Percentiles rank a stretch among this genome's conserved stretches.
phyloP scores from a whole-genome alignment of 345 rosid genomes.

The Limnanthes douglasii region DNA sequence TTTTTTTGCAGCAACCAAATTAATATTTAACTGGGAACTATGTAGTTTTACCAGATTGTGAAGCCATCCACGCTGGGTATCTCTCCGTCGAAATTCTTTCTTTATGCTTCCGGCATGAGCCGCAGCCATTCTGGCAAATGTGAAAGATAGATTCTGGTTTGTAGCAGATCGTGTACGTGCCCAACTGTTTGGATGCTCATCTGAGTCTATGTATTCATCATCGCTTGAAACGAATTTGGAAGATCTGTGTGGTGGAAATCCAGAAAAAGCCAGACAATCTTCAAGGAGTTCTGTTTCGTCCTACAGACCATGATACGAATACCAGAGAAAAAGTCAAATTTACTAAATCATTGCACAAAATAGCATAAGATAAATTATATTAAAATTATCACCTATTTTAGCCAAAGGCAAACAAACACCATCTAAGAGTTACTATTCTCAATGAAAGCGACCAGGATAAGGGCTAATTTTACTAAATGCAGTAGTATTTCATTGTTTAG shows the following conservation, averaged over 20 bases:
- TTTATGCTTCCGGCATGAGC: constrained; percentile 35
- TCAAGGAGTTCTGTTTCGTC: constrained; percentile 81
- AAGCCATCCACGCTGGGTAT: constrained; percentile 57
- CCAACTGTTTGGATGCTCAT: constrained; percentile 49
- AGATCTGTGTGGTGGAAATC: constrained; percentile 35
- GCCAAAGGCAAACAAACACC: too few relatives aligned
- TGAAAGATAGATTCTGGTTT: constrained; percentile 28
- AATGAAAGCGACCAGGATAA: too few relatives aligned
- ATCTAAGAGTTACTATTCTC: too few relatives aligned
- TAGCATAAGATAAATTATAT: too few relatives aligned
- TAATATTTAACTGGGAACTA: too few relatives aligned
- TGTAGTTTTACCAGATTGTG: constrained; percentile 66
- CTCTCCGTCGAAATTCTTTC: constrained; percentile 65
- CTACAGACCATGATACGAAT: too few relatives aligned
- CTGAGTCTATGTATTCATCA: constrained; percentile 81
- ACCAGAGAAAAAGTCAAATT: too few relatives aligned
- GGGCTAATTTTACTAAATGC: too few relatives aligned
- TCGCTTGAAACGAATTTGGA: constrained; percentile 76
- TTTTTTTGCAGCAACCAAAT: too few relatives aligned
- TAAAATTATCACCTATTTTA: too few relatives aligned
- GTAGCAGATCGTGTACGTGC: constrained; percentile 32
- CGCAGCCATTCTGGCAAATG: constrained; percentile 24
- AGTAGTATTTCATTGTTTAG: too few relatives aligned
- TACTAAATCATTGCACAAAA: too few relatives aligned
- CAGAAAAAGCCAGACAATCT: constrained; percentile 57